Base-by-base conservation (phyloP, 1,284 basidiomycete species). In the Ustilago tritici region DNA sequence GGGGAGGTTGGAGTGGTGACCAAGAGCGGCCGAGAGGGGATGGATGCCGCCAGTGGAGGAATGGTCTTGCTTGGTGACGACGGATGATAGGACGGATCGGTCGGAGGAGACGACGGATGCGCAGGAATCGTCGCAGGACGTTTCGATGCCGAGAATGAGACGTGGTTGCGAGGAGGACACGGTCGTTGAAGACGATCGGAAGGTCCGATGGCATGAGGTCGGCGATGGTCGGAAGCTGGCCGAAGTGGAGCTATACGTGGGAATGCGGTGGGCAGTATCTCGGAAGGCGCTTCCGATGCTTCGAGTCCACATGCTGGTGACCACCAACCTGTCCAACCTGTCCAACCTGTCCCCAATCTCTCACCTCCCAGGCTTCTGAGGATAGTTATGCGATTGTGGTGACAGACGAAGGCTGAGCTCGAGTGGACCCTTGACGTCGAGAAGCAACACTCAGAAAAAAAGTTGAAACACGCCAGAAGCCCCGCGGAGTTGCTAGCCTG, bases 51-150 rank as follows among this genome's bases (percentile, higher is more conserved):
- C 57, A 0, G 82, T 84, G 19, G 63, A 58, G 14, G 70, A 67
- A 63, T 86, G 84, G 52, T 86, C 82, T 54, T 86, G 84, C 17
- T 76, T 74, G 3, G 76, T 59, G 3, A 84, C 82, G 28, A 82
- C 67, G 1, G 79, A 78, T 2, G 81, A 82, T 9, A 85, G 62
- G 36, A 86, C 70, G 32, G 50, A 55, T 3, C 81, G 69, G 23
- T 81, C 68, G 31, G 76, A 79, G 5, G 76, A 57, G 36, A 84
- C 79, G 38, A 85, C 68, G 23, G 77, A 67, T 0, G 81, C 84
- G 56, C 84, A 85, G 4, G 83, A 85, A 62, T 85, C 84, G 55
- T 85, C 84, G 61, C 84, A 85, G 9, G 83, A 84, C 11, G 82
- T 82, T 46, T 85, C 84, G 32, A 85, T 84, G 41, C 84, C 84